A percentile compares a stretch with the other conserved stretches of the same genome.
These are phyloP conservation scores for Microcos paniculata DNA, from an alignment of 345 rosid species.

Conservation along the genomic window DNA sequence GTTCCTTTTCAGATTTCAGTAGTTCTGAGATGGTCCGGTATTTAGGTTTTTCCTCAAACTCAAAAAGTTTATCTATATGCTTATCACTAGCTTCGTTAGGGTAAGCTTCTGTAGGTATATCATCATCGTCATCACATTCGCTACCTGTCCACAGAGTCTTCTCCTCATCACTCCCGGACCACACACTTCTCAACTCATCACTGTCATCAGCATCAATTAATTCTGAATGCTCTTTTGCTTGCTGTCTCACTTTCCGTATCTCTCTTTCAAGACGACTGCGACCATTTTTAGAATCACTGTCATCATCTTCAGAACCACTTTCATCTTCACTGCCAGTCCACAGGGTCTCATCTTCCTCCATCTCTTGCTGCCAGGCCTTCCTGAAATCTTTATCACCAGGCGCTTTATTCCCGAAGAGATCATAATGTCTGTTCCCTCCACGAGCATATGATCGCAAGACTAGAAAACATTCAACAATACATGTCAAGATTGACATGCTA, in stretches of 20 bases:
- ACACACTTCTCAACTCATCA: slow-evolving; percentile 78
- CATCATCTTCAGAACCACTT: slow-evolving; percentile 30
- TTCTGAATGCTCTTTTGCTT: slow-evolving; percentile 70
- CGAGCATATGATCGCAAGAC: slow-evolving; percentile 57
- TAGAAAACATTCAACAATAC: slow-evolving; percentile 26
- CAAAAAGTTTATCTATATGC: slow-evolving; percentile 74
- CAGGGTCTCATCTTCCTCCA: slow-evolving; percentile 59
- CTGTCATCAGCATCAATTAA: slow-evolving; percentile 83
- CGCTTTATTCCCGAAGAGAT: slow-evolving; percentile 62
- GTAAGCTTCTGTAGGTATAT: slow-evolving; percentile 76
- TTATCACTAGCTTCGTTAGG: slow-evolving; percentile 80
- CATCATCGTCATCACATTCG: slow-evolving; percentile 78
- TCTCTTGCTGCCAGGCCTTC: slow-evolving; percentile 66
- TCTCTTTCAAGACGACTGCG: slow-evolving; percentile 42
- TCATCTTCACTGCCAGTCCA: slow-evolving; percentile 96
- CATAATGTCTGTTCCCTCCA: slow-evolving; percentile 51
- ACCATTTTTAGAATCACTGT: background rate
- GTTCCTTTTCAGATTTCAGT: slow-evolving; percentile 74
- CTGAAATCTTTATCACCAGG: slow-evolving; percentile 66
- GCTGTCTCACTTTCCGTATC: slow-evolving; percentile 64
- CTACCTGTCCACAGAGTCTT: slow-evolving; percentile 92
- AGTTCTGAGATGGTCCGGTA: slow-evolving; percentile 80
- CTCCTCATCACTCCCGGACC: slow-evolving; percentile 95
- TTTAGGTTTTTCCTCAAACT: slow-evolving; percentile 90
- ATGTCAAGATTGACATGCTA: background rate